Base-by-base conservation (phyloP, 768 basidiomycete genomes). In the Pulveroboletus sp. region DNA sequence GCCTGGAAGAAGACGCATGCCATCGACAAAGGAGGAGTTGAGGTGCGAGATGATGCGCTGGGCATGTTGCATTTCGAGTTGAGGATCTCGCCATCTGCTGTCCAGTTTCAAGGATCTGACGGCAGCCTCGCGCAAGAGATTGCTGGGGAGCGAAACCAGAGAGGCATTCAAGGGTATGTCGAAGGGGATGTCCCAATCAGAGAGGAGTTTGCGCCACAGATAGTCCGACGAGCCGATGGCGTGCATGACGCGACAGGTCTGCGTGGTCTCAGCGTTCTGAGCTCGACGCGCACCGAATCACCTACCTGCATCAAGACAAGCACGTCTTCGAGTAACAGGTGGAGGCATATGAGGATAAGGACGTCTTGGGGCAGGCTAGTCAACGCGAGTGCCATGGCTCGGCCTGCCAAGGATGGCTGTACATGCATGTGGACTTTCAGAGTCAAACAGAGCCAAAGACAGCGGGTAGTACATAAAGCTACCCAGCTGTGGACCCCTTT, bases 171-270 rank as follows among this genome's bases (percentile, higher is more conserved):
- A 51, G 24, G 75, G 72, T 1, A 77, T 58, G 59, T 80, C 75
- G 26, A 74, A 39, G 4, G 76, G 73, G 27, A 77, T 51, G 30
- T 69, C 68, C 50, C 67, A 60, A 19, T 51, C 23, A 10, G 51
- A 47, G 34, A 58, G 49, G 20, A 47, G 78, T 55, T 29, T 71
- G 71, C 78, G 81, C 80, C 81, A 83, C 32, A 80, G 62, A 61
- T 80, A 80, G 59, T 84, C 76, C 34, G 63, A 63, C 42, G 70
- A 71, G 13, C 72, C 73, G 36, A 77, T 72, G n/a, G 73, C 73
- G 67, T 83, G 75, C 50, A 82, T 64, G 51, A 67, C 76, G 75
- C 81, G 82, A 73, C 80, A 80, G 63, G 78, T 76, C 79, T 83
- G 63, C 68, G 69, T 71, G 70, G 62, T 26, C 31, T n/a, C 11